Evolutionary conservation across 2,329 filamentous ascomycete genomes (phyloP), one percentile per base, ranked within the genome.

Genomic region (Cladophialophora psammophila): DNA sequence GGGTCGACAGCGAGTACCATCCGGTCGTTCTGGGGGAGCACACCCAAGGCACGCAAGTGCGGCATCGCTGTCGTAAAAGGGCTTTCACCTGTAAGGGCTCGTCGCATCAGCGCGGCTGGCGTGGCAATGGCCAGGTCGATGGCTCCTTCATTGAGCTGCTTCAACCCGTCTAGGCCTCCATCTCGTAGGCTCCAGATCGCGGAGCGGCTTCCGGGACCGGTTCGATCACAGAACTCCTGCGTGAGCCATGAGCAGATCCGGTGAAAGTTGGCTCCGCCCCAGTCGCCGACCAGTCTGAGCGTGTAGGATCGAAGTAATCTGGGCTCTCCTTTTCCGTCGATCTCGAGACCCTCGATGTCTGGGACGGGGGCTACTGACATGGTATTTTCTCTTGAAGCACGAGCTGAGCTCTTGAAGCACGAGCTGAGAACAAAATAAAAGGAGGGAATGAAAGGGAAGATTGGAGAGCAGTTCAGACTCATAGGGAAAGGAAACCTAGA

Each of bases 231-330:
- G 56, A 67, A 67, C 34, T 67, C 60, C 42, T 67, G 65, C 4
- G 65, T 63, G 12, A 67, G 50, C 65, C 65, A 67, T 32, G 55
- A n/a, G 38, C 65, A 67, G 42, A 67, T 67, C 38, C 65, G 54
- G 34, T 67, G 65, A 48, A 67, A 67, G 34, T 67, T 67, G 26
- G 65, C 65, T 18, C 61, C 60, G 32, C 65, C 65, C 65, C 65
- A 67, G 50, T 67, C 65, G 12, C 65, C 65, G 32, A 67, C 40
- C 13, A 67, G 61, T 13, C 60, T 60, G 13, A 67, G 61, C 13
- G 40, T 56, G 50, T 64, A 61, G 8, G 65, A 50, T 18, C 57
- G 32, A 32, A 45, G 42, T 18, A 67, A 31, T 32, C 18, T 56
- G 26, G 65, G 65, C 42, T 64, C 65, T 10, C 45, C 42, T 12